Evolutionary conservation across 2,329 filamentous ascomycete species (phyloP).

Genomic region (Scytalidium sp.): DNA sequence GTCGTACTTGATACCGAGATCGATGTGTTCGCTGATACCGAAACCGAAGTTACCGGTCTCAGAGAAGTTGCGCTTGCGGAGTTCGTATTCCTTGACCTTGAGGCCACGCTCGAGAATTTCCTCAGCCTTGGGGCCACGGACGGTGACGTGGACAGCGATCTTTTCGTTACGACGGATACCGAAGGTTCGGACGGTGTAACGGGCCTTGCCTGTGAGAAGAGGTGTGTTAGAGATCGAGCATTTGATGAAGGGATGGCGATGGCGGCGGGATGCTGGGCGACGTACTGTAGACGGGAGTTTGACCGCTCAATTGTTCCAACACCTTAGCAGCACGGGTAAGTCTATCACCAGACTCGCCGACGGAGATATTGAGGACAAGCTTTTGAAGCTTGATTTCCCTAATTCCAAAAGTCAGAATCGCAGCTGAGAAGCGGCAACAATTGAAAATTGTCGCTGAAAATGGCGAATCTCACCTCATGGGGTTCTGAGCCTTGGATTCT

Average conservation of each 20-base stretch:
- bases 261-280: constrained; percentile 22
- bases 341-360: constrained; percentile 99
- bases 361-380: constrained; percentile 99
- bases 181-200: constrained; percentile 99
- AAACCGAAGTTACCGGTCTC: constrained; percentile 99
- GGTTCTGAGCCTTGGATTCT: constrained; percentile 83
- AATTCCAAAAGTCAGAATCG: neutral
- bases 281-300: constrained; percentile 99
- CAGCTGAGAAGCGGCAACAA: neutral
- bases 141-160: constrained; percentile 98
- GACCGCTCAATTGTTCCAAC: constrained; percentile 98
- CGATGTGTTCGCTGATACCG: constrained; percentile 99
- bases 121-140: constrained; percentile 98
- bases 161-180: constrained; percentile 99
- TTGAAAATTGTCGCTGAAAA: neutral
- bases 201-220: constrained; percentile 77
- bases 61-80: constrained; percentile 99
- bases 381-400: constrained; percentile 98
- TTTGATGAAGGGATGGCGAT: constrained; percentile 3
- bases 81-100: constrained; percentile 99
- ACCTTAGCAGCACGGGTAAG: constrained; percentile 99
- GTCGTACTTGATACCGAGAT: constrained; percentile 99
- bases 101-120: constrained; percentile 99
- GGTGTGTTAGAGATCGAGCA: constrained; percentile 11
- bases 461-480: constrained; percentile 62